These are phyloP conservation scores for Microdochium paspali DNA, from an alignment of 2,329 filamentous ascomycete species.

Conservation along the genomic window DNA sequence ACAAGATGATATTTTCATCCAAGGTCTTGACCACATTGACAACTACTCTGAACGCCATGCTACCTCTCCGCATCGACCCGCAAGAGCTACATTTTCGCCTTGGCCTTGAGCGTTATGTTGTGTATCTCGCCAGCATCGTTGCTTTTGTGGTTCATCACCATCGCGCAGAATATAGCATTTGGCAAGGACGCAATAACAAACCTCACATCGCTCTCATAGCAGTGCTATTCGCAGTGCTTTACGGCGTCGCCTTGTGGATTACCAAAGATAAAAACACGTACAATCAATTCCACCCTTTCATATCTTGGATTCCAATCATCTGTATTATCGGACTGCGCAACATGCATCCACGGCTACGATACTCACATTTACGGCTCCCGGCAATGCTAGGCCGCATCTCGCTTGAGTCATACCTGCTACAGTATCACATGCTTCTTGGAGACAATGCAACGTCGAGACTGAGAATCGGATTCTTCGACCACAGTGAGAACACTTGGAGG, in stretches of 20 bases:
- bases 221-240: constrained; percentile 17
- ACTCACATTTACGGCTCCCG: constrained; percentile 33
- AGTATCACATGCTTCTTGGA: constrained; percentile 53
- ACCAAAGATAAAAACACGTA: constrained; percentile 28
- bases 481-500: not conserved
- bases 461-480: constrained; percentile 10
- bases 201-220: not conserved
- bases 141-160: not conserved
- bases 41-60: not conserved
- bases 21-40: constrained; percentile 26
- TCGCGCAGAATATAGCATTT: not conserved
- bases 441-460: constrained; percentile 46
- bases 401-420: constrained; percentile 50
- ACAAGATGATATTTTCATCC: constrained; percentile 20
- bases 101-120: not conserved
- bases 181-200: not conserved
- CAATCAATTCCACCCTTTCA: constrained; percentile 39
- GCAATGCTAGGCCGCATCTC: constrained; percentile 46
- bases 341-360: constrained; percentile 26
- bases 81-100: not conserved
- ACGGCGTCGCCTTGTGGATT: constrained; percentile 18
- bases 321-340: constrained; percentile 44
- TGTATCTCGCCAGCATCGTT: not conserved
- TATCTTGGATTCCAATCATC: constrained; percentile 44
- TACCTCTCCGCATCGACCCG: not conserved